A percentile compares a stretch with the other conserved stretches of the same genome.
Evolutionary conservation across 1,139 yeast genomes (phyloP).

Genomic region (Nadsonia starkeyi-henricii): DNA sequence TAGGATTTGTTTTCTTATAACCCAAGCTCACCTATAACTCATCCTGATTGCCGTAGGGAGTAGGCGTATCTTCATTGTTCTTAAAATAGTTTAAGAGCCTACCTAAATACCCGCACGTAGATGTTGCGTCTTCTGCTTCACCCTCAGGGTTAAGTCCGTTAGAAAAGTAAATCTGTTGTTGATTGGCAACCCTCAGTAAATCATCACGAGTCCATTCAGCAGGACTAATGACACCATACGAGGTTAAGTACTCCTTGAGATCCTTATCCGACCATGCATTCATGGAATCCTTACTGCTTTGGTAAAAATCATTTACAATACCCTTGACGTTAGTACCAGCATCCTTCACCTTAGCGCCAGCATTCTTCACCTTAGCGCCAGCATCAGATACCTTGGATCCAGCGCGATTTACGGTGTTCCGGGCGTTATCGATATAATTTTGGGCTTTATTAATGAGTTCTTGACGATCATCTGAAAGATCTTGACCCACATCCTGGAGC

Average conservation of each 20-base stretch:
- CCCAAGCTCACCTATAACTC: too few species aligned
- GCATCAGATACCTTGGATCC: constrained; percentile 14
- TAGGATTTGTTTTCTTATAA: too few species aligned
- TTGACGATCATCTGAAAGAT: constrained; percentile 26
- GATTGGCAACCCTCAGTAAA: neutral
- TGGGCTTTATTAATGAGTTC: constrained; percentile 26
- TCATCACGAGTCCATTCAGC: neutral
- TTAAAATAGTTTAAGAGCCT: too few species aligned
- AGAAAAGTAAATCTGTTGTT: neutral
- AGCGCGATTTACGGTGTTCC: constrained; percentile 5
- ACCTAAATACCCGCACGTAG: too few species aligned
- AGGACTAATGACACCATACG: constrained; percentile 33
- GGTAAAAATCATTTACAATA: constrained; percentile 14
- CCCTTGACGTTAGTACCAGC: constrained; percentile 13
- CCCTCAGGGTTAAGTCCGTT: neutral
- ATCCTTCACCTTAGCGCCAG: constrained; percentile 16
- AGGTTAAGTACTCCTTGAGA: constrained; percentile 36
- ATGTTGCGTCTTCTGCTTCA: too few species aligned
- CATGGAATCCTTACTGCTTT: constrained; percentile 27
- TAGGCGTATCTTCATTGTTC: too few species aligned
- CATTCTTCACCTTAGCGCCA: constrained; percentile 16
- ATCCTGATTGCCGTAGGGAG: too few species aligned
- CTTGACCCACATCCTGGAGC: constrained; percentile 26
- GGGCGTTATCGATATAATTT: constrained; percentile 18
- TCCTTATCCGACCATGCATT: constrained; percentile 43